Percentiles rank a stretch among this genome's conserved stretches.
Conservation (phyloP, 1,284 basidiomycete genomes). For the Papiliotrema flavescens region DNA sequence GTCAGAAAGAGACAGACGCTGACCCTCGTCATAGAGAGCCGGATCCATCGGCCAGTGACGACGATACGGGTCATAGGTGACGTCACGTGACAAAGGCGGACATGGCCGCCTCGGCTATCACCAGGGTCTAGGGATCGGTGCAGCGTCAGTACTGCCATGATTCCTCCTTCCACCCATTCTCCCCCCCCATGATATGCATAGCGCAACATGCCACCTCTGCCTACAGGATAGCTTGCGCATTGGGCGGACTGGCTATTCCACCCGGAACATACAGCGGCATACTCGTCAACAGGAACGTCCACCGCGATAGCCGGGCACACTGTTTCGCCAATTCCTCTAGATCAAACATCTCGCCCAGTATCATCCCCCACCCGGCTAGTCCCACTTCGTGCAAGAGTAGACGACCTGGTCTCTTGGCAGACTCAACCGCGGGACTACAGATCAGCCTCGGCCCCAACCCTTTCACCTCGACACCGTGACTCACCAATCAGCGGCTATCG, state of each 20-base stretch:
- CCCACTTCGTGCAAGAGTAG: constrained; percentile 19
- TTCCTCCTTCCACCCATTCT: too few relatives aligned
- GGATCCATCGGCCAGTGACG: too few relatives aligned
- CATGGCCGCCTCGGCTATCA: too few relatives aligned
- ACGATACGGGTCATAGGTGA: too few relatives aligned
- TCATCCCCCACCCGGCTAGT: constrained; percentile 31
- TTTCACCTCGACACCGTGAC: not conserved
- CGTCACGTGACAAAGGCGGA: too few relatives aligned
- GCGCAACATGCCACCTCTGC: too few relatives aligned
- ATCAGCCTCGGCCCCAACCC: not conserved
- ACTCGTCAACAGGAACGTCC: constrained; percentile 47
- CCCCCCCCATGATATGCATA: too few relatives aligned
- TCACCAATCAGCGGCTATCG: constrained; percentile 41
- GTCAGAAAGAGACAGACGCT: too few relatives aligned
- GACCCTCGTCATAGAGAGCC: too few relatives aligned
- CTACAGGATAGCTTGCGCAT: constrained; percentile 42
- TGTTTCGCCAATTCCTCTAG: constrained; percentile 40
- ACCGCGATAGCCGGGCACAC: constrained; percentile 35
- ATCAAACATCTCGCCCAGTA: constrained; percentile 50
- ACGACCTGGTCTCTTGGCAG: not conserved
- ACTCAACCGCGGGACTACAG: not conserved
- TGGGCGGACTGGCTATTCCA: constrained; percentile 48
- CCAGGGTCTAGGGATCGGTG: too few relatives aligned
- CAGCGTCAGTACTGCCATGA: too few relatives aligned
- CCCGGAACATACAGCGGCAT: constrained; percentile 47